Percentiles rank a stretch among this genome's conserved stretches.
These are phyloP conservation scores for Penicillium bialowiezense DNA, from an alignment of 495 filamentous ascomycete genomes.

Conservation along the genomic window DNA sequence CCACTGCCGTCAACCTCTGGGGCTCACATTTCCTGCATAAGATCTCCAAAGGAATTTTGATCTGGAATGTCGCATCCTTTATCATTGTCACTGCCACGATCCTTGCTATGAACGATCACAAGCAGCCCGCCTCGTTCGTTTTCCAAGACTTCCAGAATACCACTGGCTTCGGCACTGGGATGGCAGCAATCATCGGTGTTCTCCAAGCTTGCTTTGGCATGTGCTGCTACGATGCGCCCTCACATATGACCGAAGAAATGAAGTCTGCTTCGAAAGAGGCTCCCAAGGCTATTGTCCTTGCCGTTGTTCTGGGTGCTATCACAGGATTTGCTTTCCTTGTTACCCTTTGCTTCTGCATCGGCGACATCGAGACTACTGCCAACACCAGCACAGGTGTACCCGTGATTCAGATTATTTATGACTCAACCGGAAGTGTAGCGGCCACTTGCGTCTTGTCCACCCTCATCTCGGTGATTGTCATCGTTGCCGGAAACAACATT, in stretches of 20 bases:
- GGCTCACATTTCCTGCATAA: constrained; percentile 48
- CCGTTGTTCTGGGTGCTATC: constrained; percentile 48
- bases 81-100: constrained; percentile 49
- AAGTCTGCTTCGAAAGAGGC: constrained; percentile 48
- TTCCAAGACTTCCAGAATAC: constrained; percentile 56
- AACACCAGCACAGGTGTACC: constrained; percentile 44
- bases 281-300: constrained; percentile 53
- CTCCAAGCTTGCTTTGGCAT: constrained; percentile 58
- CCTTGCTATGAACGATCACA: constrained; percentile 53
- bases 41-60: constrained; percentile 49
- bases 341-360: constrained; percentile 49
- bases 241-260: constrained; percentile 53
- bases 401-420: constrained; percentile 48
- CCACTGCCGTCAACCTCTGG: constrained; percentile 48
- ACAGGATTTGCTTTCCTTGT: constrained; percentile 51
- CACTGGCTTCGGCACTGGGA: constrained; percentile 49
- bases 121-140: constrained; percentile 54
- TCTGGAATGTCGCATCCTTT: constrained; percentile 56
- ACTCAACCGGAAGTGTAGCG: constrained; percentile 40
- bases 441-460: constrained; percentile 40
- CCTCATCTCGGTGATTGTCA: constrained; percentile 39
- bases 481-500: constrained; percentile 40
- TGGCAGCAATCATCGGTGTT: constrained; percentile 53
- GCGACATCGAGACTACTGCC: constrained; percentile 39
- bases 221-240: constrained; percentile 49